A percentile compares a stretch with the other conserved stretches of the same genome.
Conservation (phyloP, 305 asterid genomes). For the Ilex paraguariensis region DNA sequence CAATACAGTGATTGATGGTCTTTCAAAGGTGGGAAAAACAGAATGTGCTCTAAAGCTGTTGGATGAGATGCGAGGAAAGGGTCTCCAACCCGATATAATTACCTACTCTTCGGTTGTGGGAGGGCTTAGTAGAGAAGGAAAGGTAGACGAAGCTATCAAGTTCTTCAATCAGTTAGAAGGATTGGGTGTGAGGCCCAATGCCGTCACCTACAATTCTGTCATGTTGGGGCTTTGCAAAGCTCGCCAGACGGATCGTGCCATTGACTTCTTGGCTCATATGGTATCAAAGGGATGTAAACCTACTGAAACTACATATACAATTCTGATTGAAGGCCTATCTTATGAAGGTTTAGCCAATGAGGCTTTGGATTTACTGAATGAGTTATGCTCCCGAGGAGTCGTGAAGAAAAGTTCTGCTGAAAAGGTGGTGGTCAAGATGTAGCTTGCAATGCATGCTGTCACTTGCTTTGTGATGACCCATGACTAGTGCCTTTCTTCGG, state of each 20-base stretch:
- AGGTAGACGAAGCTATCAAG: conserved; percentile 61
- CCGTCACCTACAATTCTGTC: conserved; percentile 67
- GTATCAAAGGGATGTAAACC: conserved; percentile 85
- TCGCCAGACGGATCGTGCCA: conserved; percentile 69
- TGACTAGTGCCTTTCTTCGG: not conserved
- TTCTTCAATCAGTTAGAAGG: conserved; percentile 64
- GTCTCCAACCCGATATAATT: conserved; percentile 68
- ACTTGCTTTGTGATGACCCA: not conserved
- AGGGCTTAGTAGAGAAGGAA: conserved; percentile 82
- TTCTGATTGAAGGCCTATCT: conserved; percentile 75
- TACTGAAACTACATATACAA: conserved; percentile 77
- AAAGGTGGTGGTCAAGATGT: conserved; percentile 48
- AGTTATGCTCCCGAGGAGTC: conserved; percentile 67
- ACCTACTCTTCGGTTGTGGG: conserved; percentile 71
- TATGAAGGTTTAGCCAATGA: conserved; percentile 66
- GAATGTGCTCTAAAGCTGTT: conserved; percentile 53
- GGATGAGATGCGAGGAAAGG: conserved; percentile 66
- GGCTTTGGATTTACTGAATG: conserved; percentile 66
- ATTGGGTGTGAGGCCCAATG: conserved; percentile 58
- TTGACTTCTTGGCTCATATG: conserved; percentile 63
- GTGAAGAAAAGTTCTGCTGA: conserved; percentile 68
- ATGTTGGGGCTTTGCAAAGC: conserved; percentile 87
- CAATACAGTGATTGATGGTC: conserved; percentile 83
- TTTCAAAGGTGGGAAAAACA: conserved; percentile 67
- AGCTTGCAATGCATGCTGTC: conserved; percentile 15